Evolutionary conservation across 2,329 filamentous ascomycete species (phyloP).

Genomic region (Diaporthe aspalathi): DNA sequence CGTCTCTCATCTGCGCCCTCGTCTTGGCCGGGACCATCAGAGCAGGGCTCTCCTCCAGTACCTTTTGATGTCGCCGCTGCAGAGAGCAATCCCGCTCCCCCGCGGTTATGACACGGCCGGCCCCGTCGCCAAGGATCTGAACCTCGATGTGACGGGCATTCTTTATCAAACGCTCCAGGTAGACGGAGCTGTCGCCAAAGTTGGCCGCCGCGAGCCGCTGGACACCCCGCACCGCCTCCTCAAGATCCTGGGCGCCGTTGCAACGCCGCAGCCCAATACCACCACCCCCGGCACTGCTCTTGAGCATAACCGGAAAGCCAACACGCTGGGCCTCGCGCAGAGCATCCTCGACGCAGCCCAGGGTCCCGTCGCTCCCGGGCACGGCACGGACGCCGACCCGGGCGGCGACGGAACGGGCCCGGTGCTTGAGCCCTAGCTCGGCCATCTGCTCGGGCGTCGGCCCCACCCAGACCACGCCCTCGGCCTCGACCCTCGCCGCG

Average conservation of each 20-base stretch:
- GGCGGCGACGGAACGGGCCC: background rate
- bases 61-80: conserved; percentile 1
- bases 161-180: background rate
- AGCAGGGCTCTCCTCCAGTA: background rate
- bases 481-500: background rate
- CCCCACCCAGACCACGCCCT: background rate
- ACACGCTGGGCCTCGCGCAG: background rate
- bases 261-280: background rate
- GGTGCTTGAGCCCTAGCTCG: background rate
- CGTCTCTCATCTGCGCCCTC: background rate
- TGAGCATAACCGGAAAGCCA: background rate
- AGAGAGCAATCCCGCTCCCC: background rate
- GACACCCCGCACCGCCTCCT: background rate
- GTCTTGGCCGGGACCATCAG: background rate
- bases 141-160: background rate
- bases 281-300: background rate
- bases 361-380: background rate
- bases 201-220: background rate
- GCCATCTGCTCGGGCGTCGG: background rate
- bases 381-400: background rate
- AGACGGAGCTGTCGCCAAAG: background rate
- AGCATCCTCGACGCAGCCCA: background rate
- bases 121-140: background rate
- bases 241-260: background rate
- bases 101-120: background rate